Base-by-base conservation (phyloP, 83 land plant genomes). In the Thuja plicata region DNA sequence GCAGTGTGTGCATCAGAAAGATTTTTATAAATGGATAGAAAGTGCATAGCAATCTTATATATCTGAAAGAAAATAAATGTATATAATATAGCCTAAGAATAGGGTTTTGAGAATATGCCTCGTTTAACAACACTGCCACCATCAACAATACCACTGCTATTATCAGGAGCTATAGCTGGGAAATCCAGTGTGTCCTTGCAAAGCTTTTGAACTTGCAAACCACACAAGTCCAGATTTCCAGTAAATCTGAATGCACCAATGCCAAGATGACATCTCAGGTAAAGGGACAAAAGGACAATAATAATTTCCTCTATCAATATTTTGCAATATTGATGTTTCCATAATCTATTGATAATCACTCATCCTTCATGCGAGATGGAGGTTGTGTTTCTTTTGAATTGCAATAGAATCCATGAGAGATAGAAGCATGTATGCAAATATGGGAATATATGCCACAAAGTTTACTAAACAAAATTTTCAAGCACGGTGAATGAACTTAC, bases 161-260 rank as follows among this genome's bases (percentile, higher is more conserved):
- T 87, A 81, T 90, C 91, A 13, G 98, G 96, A 48, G 91, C 85
- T 43, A 92, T 88, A 35, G 90, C 93, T 76, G 96, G 96, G 82
- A 94, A 95, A 52, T 94, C 95, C 85, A 93, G 76, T 43, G 94
- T 89, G 62, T 91, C 89, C 43, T 91, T 88, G 79, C 99, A 98
- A 4, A 87, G 90, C 92, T 94, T 92, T 74, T 92, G 89, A 52
- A 97, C 91, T 93, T 97, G 98, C 12, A 84, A 91, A 30, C 99
- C 99, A 93, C 99, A 98, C 3, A 98, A 94, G 55, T 96, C 96
- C 40, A 91, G 70, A 88, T 98, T 98, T 17, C 96, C 97, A 66
- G 90, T 84, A 91, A 96, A 98, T 87, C 99, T 98, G 91, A n/a
- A 88, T 66, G 48, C 0, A 76, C 87, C 4, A 77, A 85, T 52